Conservation (phyloP, 176 grass and related monocot species). For the Pharus latifolius region DNA sequence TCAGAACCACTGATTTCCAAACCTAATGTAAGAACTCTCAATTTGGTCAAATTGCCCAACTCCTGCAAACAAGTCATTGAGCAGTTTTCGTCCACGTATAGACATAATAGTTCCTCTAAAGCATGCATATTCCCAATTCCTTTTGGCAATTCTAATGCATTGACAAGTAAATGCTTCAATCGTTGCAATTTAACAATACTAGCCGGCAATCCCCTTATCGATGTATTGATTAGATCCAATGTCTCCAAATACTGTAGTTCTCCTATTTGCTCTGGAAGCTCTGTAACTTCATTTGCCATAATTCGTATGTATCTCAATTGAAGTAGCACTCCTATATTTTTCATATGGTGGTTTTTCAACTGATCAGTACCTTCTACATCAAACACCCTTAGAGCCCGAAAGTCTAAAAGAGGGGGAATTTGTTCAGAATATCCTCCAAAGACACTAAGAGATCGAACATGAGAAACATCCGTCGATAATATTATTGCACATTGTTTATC, state of each 20-base stretch:
- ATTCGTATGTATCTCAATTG: slow-evolving; percentile 29
- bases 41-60: slow-evolving; percentile 15
- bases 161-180: slow-evolving; percentile 24
- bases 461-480: slow-evolving; percentile 8
- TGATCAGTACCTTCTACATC: slow-evolving; percentile 30
- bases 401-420: slow-evolving; percentile 20
- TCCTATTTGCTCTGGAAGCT: slow-evolving; percentile 32
- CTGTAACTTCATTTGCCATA: slow-evolving; percentile 7
- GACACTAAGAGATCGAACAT: slow-evolving; percentile 32
- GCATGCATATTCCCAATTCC: slow-evolving; percentile 22
- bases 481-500: neutral
- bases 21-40: slow-evolving; percentile 21
- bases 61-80: slow-evolving; percentile 12
- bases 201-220: slow-evolving; percentile 13
- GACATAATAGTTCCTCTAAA: slow-evolving; percentile 18
- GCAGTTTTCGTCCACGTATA: slow-evolving; percentile 10
- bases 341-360: slow-evolving; percentile 20
- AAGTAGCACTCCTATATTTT: slow-evolving; percentile 21
- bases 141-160: neutral
- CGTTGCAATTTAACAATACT: slow-evolving; percentile 5
- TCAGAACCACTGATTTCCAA: slow-evolving; percentile 1
- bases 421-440: slow-evolving; percentile 12
- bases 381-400: slow-evolving; percentile 18
- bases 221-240: slow-evolving; percentile 17
- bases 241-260: slow-evolving; percentile 10